A percentile compares a stretch with the other conserved stretches of the same genome.
Conservation (phyloP, 352 stramenopile genomes). For the Pythium sp. region DNA sequence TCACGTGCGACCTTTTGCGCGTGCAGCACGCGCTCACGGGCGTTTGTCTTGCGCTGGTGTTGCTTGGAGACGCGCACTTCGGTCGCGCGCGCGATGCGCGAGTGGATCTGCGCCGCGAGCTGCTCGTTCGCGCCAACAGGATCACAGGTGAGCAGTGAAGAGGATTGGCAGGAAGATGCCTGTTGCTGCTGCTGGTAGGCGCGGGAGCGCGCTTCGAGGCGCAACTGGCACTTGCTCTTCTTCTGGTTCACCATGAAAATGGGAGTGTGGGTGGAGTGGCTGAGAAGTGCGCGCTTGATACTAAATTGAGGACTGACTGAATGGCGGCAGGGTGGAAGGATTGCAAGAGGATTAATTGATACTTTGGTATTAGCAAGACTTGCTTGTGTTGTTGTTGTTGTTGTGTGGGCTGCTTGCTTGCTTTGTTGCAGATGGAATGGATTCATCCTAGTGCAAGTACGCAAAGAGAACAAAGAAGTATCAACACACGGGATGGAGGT, state of each 20-base stretch:
- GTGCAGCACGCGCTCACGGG: slow-evolving; percentile 51
- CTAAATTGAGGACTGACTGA: slow-evolving; percentile 4
- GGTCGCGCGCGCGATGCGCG: slow-evolving; percentile 47
- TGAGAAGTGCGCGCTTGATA: slow-evolving; percentile 1
- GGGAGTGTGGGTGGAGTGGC: background rate
- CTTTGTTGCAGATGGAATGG: background rate
- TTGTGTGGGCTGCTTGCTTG: background rate
- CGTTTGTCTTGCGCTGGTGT: slow-evolving; percentile 35
- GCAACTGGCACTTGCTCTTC: slow-evolving; percentile 72
- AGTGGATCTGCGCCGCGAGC: slow-evolving; percentile 33
- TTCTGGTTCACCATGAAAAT: slow-evolving; percentile 45
- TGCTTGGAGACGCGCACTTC: slow-evolving; percentile 41
- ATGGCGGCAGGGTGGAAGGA: background rate
- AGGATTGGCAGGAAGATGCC: background rate
- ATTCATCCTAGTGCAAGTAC: slow-evolving; percentile 2
- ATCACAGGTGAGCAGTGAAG: background rate
- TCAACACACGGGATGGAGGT: slow-evolving; percentile 1
- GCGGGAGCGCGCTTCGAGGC: slow-evolving; percentile 50
- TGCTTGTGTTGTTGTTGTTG: background rate
- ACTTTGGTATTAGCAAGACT: slow-evolving; percentile 6
- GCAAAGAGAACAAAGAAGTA: background rate
- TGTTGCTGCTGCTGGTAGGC: slow-evolving; percentile 23
- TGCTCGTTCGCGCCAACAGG: slow-evolving; percentile 9
- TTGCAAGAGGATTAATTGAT: background rate
- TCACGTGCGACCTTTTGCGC: slow-evolving; percentile 51